Base-by-base conservation (phyloP, 768 basidiomycete species). In the Podaxis sp. region DNA sequence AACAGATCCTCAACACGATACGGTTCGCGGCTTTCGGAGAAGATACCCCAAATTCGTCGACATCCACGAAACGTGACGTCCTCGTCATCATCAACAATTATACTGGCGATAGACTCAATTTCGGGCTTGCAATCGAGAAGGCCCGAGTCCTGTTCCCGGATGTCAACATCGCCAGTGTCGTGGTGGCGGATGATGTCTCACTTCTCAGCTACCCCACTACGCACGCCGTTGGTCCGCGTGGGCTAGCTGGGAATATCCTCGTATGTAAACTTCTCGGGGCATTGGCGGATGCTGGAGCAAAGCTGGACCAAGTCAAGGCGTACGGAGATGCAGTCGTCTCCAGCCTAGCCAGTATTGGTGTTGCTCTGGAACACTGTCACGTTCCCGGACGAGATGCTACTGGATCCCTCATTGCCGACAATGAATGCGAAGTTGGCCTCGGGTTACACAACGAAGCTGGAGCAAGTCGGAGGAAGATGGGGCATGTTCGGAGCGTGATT, bases 231-330 rank as follows among this genome's bases (percentile, higher is more conserved):
- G 84, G 83, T 6, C 76, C 82, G n/a, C 73, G 85, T 30, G 80
- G 81, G 17, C 71, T 82, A 6, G 81, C 75, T 0, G 81, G 78
- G 3, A 82, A 81, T 50, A 78, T 82, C 20, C 70, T 82, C 50
- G 81, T 84, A 1, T 86, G 84, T 74, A 86, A 87, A 70, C 74
- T 87, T 51, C 75, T 87, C 17, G 84, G 84, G 3, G 82, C 81
- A 1, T 74, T 80, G 8, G 78, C 82, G 1, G 78, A 80, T 62
- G 63, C 67, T n/a, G 79, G 80, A 1, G 75, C 72, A 37, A 48
- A 65, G 0, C 70, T 84, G 33, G 66, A 70, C 4, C 65, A 69
- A 10, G 70, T 80, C 17, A 77, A 74, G 58, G 58, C 58, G 36
- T 69, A 75, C 17, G 80, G 78, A 12, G 76, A 72, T 63, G 71